Evolutionary conservation across 2,329 filamentous ascomycete genomes (phyloP).

Genomic region (Ascosphaera aggregata): DNA sequence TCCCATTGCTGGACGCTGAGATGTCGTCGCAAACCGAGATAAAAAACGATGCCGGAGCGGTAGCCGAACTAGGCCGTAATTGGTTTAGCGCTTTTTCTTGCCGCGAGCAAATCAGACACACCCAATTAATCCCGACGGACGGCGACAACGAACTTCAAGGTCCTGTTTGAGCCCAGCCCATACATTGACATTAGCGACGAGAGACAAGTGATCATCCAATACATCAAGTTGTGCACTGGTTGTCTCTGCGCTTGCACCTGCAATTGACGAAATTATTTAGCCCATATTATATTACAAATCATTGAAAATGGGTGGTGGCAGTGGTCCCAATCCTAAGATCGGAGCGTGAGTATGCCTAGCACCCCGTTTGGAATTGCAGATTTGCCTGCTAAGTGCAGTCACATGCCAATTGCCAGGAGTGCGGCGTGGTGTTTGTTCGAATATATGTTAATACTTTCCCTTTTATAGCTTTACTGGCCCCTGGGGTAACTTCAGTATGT

Average conservation of each 20-base stretch:
- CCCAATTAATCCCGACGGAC: background rate
- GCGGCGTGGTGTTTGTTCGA: background rate
- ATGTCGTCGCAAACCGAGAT: no score
- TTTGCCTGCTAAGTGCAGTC: background rate
- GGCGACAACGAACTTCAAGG: background rate
- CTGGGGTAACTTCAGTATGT: conserved; percentile 2
- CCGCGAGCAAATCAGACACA: background rate
- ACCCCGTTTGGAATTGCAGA: background rate
- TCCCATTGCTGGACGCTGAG: no score
- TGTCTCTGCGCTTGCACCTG: background rate
- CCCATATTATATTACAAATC: background rate
- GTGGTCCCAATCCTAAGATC: background rate
- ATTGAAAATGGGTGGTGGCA: background rate
- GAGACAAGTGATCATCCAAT: background rate
- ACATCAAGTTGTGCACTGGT: no score
- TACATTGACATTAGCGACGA: background rate
- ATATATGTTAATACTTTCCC: background rate
- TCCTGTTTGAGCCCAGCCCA: no score
- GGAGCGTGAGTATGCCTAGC: background rate
- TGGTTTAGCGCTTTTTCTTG: background rate
- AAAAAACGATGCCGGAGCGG: background rate
- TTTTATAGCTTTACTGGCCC: conserved; percentile 2
- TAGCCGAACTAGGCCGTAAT: background rate
- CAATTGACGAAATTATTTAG: background rate
- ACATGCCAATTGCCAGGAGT: background rate